Conservation (phyloP, 2,329 filamentous ascomycete genomes). For the Cercospora janseana region DNA sequence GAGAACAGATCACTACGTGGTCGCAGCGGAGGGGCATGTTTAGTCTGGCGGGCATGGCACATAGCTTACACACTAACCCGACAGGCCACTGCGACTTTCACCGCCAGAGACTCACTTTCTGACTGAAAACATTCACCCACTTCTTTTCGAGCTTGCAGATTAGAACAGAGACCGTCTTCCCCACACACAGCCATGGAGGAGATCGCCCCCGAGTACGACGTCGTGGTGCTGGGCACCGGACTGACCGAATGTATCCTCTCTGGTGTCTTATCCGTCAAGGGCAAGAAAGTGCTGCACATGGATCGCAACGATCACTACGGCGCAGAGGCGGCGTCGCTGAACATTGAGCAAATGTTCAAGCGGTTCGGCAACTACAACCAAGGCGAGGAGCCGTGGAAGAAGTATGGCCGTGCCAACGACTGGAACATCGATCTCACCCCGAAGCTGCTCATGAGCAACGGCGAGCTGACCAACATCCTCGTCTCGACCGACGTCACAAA, state of each 20-base stretch:
- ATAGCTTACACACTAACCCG: slow-evolving; percentile 3
- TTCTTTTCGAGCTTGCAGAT: not conserved
- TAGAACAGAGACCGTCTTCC: slow-evolving; percentile 10
- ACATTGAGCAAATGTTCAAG: slow-evolving; percentile 96
- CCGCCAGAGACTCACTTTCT: not conserved
- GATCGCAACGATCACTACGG: slow-evolving; percentile 98
- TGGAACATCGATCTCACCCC: slow-evolving; percentile 99
- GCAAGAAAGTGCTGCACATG: slow-evolving; percentile 98
- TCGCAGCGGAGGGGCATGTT: slow-evolving; percentile 2
- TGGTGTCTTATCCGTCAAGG: slow-evolving; percentile 95
- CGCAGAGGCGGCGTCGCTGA: slow-evolving; percentile 93
- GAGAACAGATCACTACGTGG: not conserved
- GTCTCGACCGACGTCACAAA: slow-evolving; percentile 77
- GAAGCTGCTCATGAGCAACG: slow-evolving; percentile 97
- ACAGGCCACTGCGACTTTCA: slow-evolving; percentile 4
- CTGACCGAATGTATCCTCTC: slow-evolving; percentile 99
- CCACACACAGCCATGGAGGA: slow-evolving; percentile 73
- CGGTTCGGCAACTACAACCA: slow-evolving; percentile 80
- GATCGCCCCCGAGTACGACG: slow-evolving; percentile 97
- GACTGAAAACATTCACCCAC: not conserved
- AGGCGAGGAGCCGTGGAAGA: slow-evolving; percentile 93
- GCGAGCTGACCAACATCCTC: slow-evolving; percentile 97
- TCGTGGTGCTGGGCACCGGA: slow-evolving; percentile 96
- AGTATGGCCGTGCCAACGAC: slow-evolving; percentile 93
- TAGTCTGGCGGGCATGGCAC: not conserved